Percentiles rank a stretch among this genome's conserved stretches.
phyloP scores from a whole-genome alignment of 257 asterid species.

The Scutellaria galericulata region DNA sequence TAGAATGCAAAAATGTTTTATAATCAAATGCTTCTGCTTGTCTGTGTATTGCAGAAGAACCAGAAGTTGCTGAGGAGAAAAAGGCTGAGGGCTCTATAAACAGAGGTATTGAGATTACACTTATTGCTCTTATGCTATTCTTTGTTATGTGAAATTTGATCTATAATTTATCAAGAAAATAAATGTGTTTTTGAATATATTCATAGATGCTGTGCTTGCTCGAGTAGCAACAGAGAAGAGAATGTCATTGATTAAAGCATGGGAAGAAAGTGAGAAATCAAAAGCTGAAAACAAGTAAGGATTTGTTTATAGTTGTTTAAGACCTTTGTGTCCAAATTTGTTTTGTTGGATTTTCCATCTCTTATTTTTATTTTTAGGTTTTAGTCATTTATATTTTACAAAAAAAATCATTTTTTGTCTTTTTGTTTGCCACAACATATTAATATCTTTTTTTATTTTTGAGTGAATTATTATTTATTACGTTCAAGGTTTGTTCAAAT shows the following conservation, averaged over 20 bases:
- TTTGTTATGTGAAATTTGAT: neutral
- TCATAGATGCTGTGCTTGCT: slow-evolving; percentile 77
- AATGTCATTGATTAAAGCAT: slow-evolving; percentile 74
- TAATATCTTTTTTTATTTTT: too few relatives aligned
- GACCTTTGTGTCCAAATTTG: too few relatives aligned
- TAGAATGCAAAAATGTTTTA: neutral
- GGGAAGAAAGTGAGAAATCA: slow-evolving; percentile 98
- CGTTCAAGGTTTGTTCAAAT: too few relatives aligned
- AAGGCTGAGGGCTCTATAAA: slow-evolving; percentile 72
- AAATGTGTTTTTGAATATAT: slow-evolving; percentile 14
- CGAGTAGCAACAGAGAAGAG: slow-evolving; percentile 87
- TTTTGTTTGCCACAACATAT: too few relatives aligned
- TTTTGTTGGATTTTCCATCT: too few relatives aligned
- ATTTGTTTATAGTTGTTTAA: too few relatives aligned
- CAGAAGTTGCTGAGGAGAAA: slow-evolving; percentile 74
- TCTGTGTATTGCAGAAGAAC: slow-evolving; percentile 38
- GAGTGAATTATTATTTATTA: too few relatives aligned
- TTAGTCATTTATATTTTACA: too few relatives aligned
- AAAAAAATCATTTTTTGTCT: too few relatives aligned
- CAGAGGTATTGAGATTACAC: slow-evolving; percentile 60
- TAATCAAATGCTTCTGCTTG: neutral
- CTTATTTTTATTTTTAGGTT: neutral
- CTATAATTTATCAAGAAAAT: neutral
- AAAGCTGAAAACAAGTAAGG: slow-evolving; percentile 78
- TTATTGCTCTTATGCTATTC: neutral